Base-by-base conservation (phyloP, 345 rosid species). In the Euphorbia pulcherrima region DNA sequence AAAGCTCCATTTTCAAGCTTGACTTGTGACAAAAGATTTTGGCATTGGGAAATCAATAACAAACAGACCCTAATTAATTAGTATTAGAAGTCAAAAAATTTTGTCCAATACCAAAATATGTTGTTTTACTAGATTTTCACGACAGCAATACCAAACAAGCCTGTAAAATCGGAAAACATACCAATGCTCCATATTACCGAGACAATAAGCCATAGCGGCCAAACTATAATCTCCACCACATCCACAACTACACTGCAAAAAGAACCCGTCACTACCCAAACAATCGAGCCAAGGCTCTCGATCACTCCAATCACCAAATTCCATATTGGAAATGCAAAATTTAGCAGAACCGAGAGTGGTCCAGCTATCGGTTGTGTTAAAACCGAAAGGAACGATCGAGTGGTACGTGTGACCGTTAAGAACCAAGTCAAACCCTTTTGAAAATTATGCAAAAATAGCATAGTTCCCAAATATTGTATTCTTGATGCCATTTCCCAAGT, bases 401-500 rank as follows among this genome's bases (percentile, higher is more conserved):
- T 48, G 27, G 97, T 74, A 33, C 83, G 82, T 3, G 75, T 77
- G 69, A 87, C 76, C 18, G 76, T 77, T 50, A 92, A 71, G 73
- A 83, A 72, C 90, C 92, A 90, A 28, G 76, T 80, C 68, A 88
- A 74, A 62, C 97, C 94, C 86, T 92, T 95, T 87, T 95, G 81
- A 76, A 79, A 83, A 61, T 95, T 90, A 60, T 92, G 98, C 60
- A 95, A 87, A 80, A 95, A 90, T 63, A 95, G 79, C 98, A 95
- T 95, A 23, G 99, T 95, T 68, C 99, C 99, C 81, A 95, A 74
- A 86, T 95, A 95, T 79, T 86, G 87, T 70, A 95, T 92, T 69
- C 97, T 84, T 2, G 98, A 84, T 12, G 86, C 91, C 99, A 92
- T 92, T 75, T 95, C 99, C 98, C 98, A 92, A 50, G 90, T 90